phyloP scores from a whole-genome alignment of 1,284 basidiomycete genomes.

The Exobasidium cylindrosporum region DNA sequence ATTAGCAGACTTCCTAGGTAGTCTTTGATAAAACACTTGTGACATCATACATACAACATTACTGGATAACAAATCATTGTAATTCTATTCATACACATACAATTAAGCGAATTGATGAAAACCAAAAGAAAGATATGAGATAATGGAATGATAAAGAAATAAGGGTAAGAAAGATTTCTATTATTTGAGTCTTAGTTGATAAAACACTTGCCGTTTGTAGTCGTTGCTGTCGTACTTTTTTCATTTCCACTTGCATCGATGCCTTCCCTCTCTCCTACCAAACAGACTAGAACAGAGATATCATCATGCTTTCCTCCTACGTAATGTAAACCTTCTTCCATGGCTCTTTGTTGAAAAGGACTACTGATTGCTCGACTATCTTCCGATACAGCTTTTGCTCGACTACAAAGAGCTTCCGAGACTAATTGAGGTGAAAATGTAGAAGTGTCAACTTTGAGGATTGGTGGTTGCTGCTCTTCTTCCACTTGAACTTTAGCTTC shows the following conservation, averaged over 20 bases:
- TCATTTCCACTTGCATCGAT: background rate
- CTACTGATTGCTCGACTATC: conserved; percentile 59
- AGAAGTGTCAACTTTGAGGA: conserved; percentile 18
- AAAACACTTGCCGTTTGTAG: background rate
- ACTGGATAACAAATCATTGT: background rate
- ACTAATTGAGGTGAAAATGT: conserved; percentile 60
- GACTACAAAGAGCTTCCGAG: conserved; percentile 59
- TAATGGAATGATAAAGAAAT: background rate
- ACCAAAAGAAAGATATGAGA: background rate
- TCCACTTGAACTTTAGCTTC: background rate
- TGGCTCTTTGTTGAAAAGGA: conserved; percentile 62
- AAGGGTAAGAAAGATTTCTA: background rate
- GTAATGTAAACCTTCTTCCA: conserved; percentile 59
- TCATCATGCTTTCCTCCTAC: conserved; percentile 58
- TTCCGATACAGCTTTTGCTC: conserved; percentile 60
- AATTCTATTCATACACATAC: background rate
- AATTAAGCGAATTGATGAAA: background rate
- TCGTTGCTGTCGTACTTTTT: background rate
- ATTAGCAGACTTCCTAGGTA: background rate
- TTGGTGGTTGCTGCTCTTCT: too few relatives aligned
- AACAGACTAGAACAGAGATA: conserved; percentile 54
- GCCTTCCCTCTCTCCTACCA: conserved; percentile 9
- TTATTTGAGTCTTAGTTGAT: background rate
- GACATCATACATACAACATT: background rate
- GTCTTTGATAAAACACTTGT: conserved; percentile 1